Evolutionary conservation across 2,329 filamentous ascomycete species (phyloP), one percentile per base, ranked within the genome.

Genomic region (Salinomyces thailandicus): DNA sequence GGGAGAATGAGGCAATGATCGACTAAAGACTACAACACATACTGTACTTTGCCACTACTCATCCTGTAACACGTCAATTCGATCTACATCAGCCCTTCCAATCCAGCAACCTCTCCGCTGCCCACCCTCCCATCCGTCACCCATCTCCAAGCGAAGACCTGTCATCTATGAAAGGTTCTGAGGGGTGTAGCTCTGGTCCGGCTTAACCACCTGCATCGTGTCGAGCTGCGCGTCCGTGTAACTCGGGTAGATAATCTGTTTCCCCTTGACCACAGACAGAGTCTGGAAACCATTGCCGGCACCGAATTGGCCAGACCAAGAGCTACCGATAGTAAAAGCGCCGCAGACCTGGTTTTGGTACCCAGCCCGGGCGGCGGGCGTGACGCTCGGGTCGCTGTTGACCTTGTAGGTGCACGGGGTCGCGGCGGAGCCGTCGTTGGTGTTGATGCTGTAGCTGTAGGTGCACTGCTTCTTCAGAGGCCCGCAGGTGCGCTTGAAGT

Each of bases 271-370:
- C 13, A 38, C 24, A 17, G 31, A 16, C 20, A 38, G 18, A n/a
- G 36, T 38, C 36, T 33, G 31, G 31, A 38, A 38, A 18, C 36
- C 36, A 6, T 38, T 19, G 12, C 36, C 36, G n/a, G 13, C 29
- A n/a, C 36, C 36, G 24, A 35, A 38, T 17, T 38, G 36, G 15
- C 36, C 36, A 18, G 18, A 27, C 36, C 36, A 38, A 18, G 11
- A 20, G 22, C 14, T 27, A 16, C 31, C 18, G 22, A 38, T 34
- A 17, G 31, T 35, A 22, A 34, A 38, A 13, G 20, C 13, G 16
- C 36, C 36, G 31, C 36, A 38, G 11, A 19, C 15, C 4, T 33
- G 18, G 22, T n/a, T 26, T 8, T 26, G 22, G 36, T 30, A 18
- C 13, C 20, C 18, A 22, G 32, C 28, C 9, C 20, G 14, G n/a